A percentile compares a stretch with the other conserved stretches of the same genome.
Conservation (phyloP, 1,284 basidiomycete genomes). For the Singerocomus inundabilis region DNA sequence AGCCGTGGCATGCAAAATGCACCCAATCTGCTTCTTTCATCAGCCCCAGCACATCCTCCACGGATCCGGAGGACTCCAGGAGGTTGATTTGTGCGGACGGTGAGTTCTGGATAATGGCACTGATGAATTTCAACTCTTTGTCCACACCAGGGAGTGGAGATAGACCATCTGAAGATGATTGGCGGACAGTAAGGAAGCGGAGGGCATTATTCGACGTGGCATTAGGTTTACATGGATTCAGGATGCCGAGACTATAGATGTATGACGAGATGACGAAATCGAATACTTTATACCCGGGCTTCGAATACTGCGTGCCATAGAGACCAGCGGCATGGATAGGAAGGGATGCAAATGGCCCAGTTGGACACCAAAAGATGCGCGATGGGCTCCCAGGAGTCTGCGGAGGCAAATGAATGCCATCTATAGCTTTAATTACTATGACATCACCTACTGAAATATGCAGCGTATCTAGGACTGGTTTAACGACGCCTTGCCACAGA, state of each 20-base stretch:
- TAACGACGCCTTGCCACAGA: background rate
- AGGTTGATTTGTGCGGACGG: background rate
- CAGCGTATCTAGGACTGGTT: background rate
- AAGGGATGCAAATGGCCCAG: background rate
- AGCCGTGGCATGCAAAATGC: background rate
- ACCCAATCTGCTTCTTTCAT: background rate
- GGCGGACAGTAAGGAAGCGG: background rate
- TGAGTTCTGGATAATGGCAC: background rate
- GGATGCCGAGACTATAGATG: background rate
- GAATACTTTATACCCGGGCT: background rate
- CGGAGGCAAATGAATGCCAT: background rate
- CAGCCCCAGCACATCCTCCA: background rate
- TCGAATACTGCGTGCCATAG: background rate
- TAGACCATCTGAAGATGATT: background rate
- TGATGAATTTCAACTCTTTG: background rate
- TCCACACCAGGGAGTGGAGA: background rate
- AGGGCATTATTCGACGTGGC: background rate
- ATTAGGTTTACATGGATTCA: background rate
- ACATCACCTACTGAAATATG: background rate
- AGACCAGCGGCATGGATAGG: background rate
- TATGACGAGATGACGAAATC: background rate
- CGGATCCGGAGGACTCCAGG: background rate
- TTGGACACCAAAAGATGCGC: background rate
- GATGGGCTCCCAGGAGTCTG: background rate
- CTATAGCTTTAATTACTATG: too few species aligned